phyloP scores from a whole-genome alignment of 495 filamentous ascomycete species.

The Aspergillus bridgeri region DNA sequence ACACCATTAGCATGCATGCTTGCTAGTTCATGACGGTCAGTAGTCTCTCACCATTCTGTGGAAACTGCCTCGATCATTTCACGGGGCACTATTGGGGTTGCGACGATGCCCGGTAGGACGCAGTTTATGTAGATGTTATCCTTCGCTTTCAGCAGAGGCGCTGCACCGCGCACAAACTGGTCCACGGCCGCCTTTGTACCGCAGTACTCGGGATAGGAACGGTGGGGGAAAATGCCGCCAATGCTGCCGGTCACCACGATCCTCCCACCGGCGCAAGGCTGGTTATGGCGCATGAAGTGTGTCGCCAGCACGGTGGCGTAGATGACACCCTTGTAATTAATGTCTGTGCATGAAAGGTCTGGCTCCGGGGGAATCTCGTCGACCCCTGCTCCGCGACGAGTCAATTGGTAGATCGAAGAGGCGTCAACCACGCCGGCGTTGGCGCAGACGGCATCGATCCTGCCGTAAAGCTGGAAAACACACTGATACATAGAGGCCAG shows the following conservation, averaged over 20 bases:
- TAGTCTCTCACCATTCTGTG: constrained; percentile 25
- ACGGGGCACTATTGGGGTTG: constrained; percentile 26
- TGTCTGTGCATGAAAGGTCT: constrained; percentile 23
- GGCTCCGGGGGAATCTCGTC: constrained; percentile 26
- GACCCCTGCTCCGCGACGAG: constrained; percentile 9
- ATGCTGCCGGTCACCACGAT: constrained; percentile 30
- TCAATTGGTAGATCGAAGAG: constrained; percentile 23
- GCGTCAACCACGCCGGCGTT: constrained; percentile 28
- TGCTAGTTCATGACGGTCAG: not conserved
- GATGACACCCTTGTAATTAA: constrained; percentile 30
- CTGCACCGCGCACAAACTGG: constrained; percentile 25
- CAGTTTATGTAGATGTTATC: constrained; percentile 30
- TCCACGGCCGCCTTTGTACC: constrained; percentile 29
- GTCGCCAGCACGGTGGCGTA: constrained; percentile 26
- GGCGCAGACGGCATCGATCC: constrained; percentile 26
- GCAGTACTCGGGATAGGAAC: constrained; percentile 28
- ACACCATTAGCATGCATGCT: not conserved
- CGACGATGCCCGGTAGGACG: constrained; percentile 28
- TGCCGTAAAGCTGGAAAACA: constrained; percentile 20
- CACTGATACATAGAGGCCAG: constrained; percentile 18
- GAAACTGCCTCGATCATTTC: constrained; percentile 27
- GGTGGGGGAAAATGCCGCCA: constrained; percentile 23
- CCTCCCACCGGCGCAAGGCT: constrained; percentile 21
- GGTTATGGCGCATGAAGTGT: constrained; percentile 32
- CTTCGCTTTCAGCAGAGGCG: constrained; percentile 26